A percentile compares a stretch with the other conserved stretches of the same genome.
Evolutionary conservation across 108 stramenopile genomes (phyloP).

Genomic region (Seminavis robusta): DNA sequence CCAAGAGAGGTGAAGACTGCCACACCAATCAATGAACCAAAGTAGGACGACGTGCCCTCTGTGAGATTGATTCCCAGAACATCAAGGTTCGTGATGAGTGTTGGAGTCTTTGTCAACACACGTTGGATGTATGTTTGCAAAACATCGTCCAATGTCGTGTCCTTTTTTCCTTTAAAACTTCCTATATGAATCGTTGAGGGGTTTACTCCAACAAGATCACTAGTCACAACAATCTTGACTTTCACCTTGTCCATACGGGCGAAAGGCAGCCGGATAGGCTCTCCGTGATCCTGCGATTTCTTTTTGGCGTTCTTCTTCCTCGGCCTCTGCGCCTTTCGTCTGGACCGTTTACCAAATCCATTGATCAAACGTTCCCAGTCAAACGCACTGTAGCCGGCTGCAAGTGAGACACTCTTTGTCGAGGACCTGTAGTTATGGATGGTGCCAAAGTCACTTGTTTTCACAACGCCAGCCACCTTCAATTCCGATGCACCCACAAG

Average conservation of each 20-base stretch:
- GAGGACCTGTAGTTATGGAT: too few species aligned
- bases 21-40: too few species aligned
- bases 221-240: neutral
- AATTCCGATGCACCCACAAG: too few species aligned
- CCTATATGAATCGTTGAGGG: neutral
- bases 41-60: neutral
- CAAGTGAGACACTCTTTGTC: too few species aligned
- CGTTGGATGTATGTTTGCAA: neutral
- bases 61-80: neutral
- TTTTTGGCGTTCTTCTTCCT: too few species aligned
- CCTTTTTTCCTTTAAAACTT: neutral
- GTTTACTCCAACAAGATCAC: conserved; percentile 1
- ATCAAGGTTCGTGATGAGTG: neutral
- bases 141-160: neutral
- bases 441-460: too few species aligned
- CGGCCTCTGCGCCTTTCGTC: too few species aligned
- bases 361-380: too few species aligned
- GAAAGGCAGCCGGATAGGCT: neutral
- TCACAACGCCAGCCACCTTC: too few species aligned
- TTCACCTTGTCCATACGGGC: conserved; percentile 1
- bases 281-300: neutral
- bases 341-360: too few species aligned
- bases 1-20: too few species aligned
- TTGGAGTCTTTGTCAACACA: neutral
- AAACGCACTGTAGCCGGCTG: too few species aligned